Evolutionary conservation across 495 filamentous ascomycete genomes (phyloP).

Genomic region (Viridothelium virens): DNA sequence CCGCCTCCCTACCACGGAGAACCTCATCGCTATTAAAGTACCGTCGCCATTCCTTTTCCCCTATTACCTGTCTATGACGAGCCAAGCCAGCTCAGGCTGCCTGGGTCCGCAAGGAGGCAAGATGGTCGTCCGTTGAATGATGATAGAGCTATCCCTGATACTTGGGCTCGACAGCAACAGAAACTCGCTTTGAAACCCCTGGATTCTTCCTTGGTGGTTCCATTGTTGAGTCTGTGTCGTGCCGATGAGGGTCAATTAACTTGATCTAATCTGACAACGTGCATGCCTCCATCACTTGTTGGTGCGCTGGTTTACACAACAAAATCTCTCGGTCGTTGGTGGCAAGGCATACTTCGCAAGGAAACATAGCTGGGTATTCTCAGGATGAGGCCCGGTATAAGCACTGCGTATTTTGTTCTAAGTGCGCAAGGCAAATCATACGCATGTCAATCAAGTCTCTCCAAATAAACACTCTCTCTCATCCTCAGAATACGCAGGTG

Average conservation of each 20-base stretch:
- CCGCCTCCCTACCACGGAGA: neutral
- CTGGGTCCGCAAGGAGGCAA: neutral
- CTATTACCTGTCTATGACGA: conserved; percentile 6
- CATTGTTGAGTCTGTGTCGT: conserved; percentile 17
- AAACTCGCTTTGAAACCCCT: conserved; percentile 14
- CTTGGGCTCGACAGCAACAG: neutral
- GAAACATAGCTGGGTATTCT: too few species aligned
- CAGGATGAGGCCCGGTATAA: too few species aligned
- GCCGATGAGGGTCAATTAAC: conserved; percentile 26
- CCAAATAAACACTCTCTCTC: too few species aligned
- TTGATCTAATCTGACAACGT: conserved; percentile 37
- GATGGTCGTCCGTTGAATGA: neutral
- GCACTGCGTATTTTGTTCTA: too few species aligned
- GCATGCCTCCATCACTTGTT: too few species aligned
- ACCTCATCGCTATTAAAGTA: neutral
- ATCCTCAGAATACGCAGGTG: too few species aligned
- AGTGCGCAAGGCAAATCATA: too few species aligned
- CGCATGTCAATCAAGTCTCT: too few species aligned
- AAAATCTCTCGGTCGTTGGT: neutral
- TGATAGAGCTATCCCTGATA: conserved; percentile 3
- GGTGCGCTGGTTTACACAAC: too few species aligned
- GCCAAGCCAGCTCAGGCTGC: neutral
- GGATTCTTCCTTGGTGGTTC: conserved; percentile 13
- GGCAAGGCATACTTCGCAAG: neutral
- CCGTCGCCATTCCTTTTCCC: neutral